Base-by-base conservation (phyloP, 768 basidiomycete genomes). In the Trametes meyenii region DNA sequence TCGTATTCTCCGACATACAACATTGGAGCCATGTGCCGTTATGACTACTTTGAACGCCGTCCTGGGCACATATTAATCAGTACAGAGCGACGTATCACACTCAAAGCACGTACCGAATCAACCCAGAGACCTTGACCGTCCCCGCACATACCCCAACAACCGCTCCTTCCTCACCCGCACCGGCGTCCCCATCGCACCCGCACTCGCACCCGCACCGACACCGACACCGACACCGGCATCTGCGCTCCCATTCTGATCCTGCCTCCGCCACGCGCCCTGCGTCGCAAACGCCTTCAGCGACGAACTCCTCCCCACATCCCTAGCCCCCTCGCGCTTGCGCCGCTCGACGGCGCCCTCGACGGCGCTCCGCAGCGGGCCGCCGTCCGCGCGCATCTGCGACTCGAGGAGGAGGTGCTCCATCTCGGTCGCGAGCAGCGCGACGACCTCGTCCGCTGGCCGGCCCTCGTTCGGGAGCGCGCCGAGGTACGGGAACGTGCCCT, bases 391-490 rank as follows among this genome's bases (percentile, higher is more conserved):
- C 42, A 92, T 73, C 66, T 81, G 83, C 35, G 76, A 76, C 73
- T 90, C 90, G 3, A 91, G 79, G 49, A 89, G 73, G 67, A 90
- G 77, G 42, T 84, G 77, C 71, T 87, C 83, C 79, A 92, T 86
- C 72, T 88, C 88, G 16, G 71, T 61, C 49, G 78, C 70, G 50
- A 90, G 72, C 50, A 71, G 48, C 12, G 74, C 75, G 53, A 85
- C 73, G 12, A 79, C 69, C 12, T 75, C 72, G 43, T 72, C 73
- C 13, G 74, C 63, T 38, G 42, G 81, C n/a, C 62, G 40, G 72
- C 64, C 57, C 24, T 19, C 29, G 29, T 35, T 24, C 29, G 62
- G 58, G 17, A 51, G 53, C 39, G 24, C 60, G 68, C 62, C 46
- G 76, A 71, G 12, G 77, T 79, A 79, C 66, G 42, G 77, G 75